These are phyloP conservation scores for Xylaria sp. DNA, from an alignment of 2,329 filamentous ascomycete genomes.

Conservation along the genomic window DNA sequence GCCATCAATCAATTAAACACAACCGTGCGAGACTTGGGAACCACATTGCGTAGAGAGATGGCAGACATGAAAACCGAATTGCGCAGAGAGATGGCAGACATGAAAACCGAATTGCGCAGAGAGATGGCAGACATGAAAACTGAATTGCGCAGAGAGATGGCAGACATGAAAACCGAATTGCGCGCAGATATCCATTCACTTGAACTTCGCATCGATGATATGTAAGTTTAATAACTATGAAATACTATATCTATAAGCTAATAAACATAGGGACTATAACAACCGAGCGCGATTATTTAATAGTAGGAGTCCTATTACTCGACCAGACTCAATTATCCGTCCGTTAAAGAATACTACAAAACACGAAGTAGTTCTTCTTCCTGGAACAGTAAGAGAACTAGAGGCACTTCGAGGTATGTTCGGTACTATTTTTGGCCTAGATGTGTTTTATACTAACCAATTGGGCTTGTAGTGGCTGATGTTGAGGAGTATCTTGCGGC, in stretches of 20 bases:
- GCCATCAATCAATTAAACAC: neutral
- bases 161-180: neutral
- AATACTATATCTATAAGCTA: neutral
- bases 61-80: neutral
- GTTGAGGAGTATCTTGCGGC: too few species aligned
- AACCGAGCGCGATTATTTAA: neutral
- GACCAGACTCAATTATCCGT: neutral
- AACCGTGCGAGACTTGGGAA: too few species aligned
- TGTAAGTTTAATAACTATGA: neutral
- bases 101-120: too few species aligned
- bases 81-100: too few species aligned
- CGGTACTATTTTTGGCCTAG: too few species aligned
- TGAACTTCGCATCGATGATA: neutral
- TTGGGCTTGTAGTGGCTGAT: too few species aligned
- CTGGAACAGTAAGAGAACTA: too few species aligned
- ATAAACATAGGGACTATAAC: constrained; percentile 1
- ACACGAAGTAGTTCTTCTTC: constrained; percentile 7
- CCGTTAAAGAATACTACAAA: neutral
- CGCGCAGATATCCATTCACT: too few species aligned
- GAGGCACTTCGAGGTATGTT: too few species aligned
- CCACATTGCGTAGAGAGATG: too few species aligned
- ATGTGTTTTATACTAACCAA: too few species aligned
- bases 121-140: too few species aligned
- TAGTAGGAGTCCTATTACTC: neutral
- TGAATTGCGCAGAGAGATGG: neutral